Conservation (phyloP, 192 early-diverging fungal genomes). For the Coemansia sp. region DNA sequence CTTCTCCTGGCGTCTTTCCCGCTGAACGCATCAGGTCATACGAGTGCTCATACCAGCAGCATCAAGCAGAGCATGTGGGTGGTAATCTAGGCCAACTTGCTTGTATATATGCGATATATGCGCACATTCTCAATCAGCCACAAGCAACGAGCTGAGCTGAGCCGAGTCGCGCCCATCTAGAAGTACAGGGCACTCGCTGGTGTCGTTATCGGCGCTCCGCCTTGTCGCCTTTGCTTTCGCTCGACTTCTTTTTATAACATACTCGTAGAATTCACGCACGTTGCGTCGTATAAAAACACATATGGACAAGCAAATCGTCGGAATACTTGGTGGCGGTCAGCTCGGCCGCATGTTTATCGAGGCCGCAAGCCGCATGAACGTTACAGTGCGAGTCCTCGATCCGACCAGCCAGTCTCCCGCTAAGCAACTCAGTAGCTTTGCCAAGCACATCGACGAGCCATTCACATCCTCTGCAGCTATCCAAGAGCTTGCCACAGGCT, state of each 20-base stretch:
- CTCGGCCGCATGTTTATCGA: slow-evolving; percentile 98
- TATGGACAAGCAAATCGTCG: slow-evolving; percentile 52
- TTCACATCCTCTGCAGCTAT: slow-evolving; percentile 85
- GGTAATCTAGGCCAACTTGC: neutral
- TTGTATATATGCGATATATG: neutral
- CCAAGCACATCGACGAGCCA: slow-evolving; percentile 77
- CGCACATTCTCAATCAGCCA: neutral
- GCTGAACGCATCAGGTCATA: neutral
- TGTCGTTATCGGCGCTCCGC: neutral
- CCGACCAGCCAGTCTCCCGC: slow-evolving; percentile 73
- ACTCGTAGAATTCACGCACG: neutral
- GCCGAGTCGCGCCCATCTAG: neutral
- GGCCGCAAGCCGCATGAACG: slow-evolving; percentile 89
- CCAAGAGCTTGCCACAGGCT: slow-evolving; percentile 69
- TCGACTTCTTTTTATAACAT: neutral
- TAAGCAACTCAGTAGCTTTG: slow-evolving; percentile 76
- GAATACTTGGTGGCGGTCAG: slow-evolving; percentile 88
- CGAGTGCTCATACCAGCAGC: neutral
- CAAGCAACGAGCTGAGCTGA: neutral
- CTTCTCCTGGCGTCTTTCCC: neutral
- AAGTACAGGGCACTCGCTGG: neutral
- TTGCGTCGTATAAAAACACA: neutral
- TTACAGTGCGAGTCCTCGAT: slow-evolving; percentile 87
- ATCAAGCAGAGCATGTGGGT: neutral
- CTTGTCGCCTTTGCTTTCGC: neutral